A percentile compares a stretch with the other conserved stretches of the same genome.
These are phyloP conservation scores for Monosporascus cannonballus DNA, from an alignment of 2,329 filamentous ascomycete species.

Conservation along the genomic window DNA sequence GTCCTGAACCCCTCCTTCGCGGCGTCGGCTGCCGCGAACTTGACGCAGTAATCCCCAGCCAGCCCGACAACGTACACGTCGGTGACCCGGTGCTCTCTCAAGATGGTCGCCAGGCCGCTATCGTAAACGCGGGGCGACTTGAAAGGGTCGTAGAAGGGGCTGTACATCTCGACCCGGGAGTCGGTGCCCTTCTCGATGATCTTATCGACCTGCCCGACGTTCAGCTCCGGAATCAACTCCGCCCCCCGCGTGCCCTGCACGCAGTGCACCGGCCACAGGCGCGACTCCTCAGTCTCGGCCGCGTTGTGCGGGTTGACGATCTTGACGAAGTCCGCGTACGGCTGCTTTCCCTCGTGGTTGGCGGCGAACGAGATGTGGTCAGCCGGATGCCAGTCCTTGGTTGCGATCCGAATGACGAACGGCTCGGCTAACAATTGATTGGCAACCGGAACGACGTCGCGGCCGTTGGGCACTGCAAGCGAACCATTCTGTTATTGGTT, in stretches of 20 bases:
- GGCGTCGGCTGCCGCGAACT: constrained; percentile 73
- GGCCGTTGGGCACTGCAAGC: constrained; percentile 73
- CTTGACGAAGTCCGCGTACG: constrained; percentile 59
- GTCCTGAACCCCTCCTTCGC: constrained; percentile 68
- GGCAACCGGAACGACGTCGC: constrained; percentile 62
- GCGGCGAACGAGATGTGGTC: constrained; percentile 84
- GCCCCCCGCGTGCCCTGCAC: constrained; percentile 69
- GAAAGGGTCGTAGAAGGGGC: constrained; percentile 81
- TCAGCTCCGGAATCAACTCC: constrained; percentile 66
- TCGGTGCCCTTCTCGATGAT: constrained; percentile 76
- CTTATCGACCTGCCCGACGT: constrained; percentile 50
- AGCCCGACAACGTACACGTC: constrained; percentile 83
- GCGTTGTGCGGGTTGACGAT: constrained; percentile 63
- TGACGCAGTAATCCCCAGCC: constrained; percentile 87
- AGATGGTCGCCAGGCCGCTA: constrained; percentile 53
- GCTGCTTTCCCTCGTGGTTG: constrained; percentile 63
- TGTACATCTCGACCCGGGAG: constrained; percentile 82
- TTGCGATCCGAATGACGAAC: constrained; percentile 72
- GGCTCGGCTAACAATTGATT: constrained; percentile 68
- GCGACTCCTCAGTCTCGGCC: constrained; percentile 55
- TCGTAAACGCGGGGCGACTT: constrained; percentile 50
- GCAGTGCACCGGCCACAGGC: constrained; percentile 89
- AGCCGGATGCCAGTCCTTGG: constrained; percentile 84
- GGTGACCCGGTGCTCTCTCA: constrained; percentile 57
- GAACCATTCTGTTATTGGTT: constrained; percentile 59